Conservation (phyloP, 2,329 filamentous ascomycete genomes). For the Penicillium oxalicum region DNA sequence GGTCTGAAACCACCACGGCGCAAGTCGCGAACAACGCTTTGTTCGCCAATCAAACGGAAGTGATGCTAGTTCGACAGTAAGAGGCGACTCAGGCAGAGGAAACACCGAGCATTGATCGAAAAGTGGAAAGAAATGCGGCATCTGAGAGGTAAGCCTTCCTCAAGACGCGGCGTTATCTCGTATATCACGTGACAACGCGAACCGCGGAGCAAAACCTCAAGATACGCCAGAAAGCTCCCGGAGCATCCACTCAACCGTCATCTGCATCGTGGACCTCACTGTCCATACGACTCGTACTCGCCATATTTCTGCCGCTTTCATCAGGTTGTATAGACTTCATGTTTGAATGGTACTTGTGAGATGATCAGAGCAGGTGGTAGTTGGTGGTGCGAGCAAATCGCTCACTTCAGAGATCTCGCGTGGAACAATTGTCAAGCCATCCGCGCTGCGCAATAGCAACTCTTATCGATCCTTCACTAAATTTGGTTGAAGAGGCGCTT, state of each 20-base stretch:
- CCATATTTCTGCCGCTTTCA: not conserved
- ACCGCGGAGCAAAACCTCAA: slow-evolving; percentile 23
- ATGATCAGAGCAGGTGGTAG: slow-evolving; percentile 34
- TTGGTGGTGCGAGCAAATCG: slow-evolving; percentile 35
- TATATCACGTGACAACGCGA: slow-evolving; percentile 19
- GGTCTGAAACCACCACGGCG: slow-evolving; percentile 4
- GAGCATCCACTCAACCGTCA: slow-evolving; percentile 10
- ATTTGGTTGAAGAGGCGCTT: slow-evolving; percentile 6
- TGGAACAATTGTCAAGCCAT: slow-evolving; percentile 21
- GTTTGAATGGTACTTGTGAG: slow-evolving; percentile 24
- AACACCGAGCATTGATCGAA: not conserved
- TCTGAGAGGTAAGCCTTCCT: not conserved
- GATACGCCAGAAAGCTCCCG: slow-evolving; percentile 15
- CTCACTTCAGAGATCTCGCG: slow-evolving; percentile 32
- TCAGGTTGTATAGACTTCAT: slow-evolving; percentile 13
- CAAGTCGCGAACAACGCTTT: not conserved
- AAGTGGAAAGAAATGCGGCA: not conserved
- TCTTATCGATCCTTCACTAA: slow-evolving; percentile 9
- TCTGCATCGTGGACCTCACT: slow-evolving; percentile 10
- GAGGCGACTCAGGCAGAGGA: no score
- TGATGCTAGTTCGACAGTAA: no score
- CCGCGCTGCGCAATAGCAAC: slow-evolving; percentile 19
- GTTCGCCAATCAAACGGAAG: no score
- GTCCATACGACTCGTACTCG: not conserved
- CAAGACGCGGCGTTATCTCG: slow-evolving; percentile 11